phyloP scores from a whole-genome alignment of 1,284 basidiomycete species.

The Cryptococcus sp. region DNA sequence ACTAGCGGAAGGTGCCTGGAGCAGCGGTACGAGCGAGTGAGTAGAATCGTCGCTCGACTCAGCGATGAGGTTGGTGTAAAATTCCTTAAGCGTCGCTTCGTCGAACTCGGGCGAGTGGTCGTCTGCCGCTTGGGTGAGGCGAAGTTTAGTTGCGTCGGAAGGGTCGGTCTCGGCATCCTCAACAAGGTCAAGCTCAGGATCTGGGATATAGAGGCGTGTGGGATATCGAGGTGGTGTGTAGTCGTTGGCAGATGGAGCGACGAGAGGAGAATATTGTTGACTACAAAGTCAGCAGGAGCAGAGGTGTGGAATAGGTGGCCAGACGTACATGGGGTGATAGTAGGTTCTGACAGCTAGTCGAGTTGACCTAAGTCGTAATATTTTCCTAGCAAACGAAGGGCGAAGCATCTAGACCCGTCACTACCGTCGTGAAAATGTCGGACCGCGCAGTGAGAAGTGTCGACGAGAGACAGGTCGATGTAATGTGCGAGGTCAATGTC shows the following conservation, averaged over 20 bases:
- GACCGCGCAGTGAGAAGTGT: no score
- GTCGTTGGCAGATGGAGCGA: neutral
- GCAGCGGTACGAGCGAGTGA: neutral
- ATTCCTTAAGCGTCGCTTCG: neutral
- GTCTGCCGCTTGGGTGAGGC: neutral
- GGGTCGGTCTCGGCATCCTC: neutral
- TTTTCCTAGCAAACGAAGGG: slow-evolving; percentile 1
- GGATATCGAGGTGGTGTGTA: neutral
- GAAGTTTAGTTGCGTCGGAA: neutral
- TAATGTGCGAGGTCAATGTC: no score
- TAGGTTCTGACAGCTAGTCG: neutral
- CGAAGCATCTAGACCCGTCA: neutral
- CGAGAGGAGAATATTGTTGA: neutral
- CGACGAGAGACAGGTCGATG: no score
- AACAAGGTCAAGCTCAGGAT: neutral
- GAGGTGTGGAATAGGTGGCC: neutral
- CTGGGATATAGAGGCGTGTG: neutral
- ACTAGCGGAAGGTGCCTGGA: neutral
- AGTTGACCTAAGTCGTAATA: neutral
- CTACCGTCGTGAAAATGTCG: no score
- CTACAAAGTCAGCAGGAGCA: neutral
- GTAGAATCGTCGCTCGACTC: neutral
- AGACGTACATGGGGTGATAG: neutral
- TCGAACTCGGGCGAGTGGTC: neutral
- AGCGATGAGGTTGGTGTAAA: neutral